Conservation (phyloP, 345 rosid species). For the Clausena lansium region DNA sequence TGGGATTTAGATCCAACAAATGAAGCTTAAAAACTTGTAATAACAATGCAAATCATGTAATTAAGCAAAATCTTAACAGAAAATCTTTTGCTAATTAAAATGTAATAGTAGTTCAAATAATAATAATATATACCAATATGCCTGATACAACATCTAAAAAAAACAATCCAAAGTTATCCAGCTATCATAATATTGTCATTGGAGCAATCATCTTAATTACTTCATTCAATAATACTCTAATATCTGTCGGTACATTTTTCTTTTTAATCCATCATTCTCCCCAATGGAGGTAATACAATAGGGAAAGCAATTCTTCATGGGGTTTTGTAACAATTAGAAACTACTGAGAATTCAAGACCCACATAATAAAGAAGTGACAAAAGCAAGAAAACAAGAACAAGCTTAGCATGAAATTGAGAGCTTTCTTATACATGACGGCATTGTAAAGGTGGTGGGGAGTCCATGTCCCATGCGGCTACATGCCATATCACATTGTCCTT, state of each 20-base stretch:
- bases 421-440: not conserved
- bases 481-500: not conserved
- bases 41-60: too few species aligned
- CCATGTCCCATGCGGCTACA: not conserved
- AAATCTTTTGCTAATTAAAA: not conserved
- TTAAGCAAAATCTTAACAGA: not conserved
- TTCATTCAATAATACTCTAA: too few species aligned
- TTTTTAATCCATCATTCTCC: too few species aligned
- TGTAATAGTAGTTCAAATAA: not conserved
- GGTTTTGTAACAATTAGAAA: not conserved
- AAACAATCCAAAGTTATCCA: too few species aligned
- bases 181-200: too few species aligned
- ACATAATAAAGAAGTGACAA: not conserved
- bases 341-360: not conserved
- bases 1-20: too few species aligned
- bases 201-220: too few species aligned
- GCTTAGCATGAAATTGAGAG: constrained; percentile 9
- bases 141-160: too few species aligned
- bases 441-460: constrained; percentile 8
- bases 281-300: not conserved
- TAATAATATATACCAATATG: too few species aligned
- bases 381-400: not conserved
- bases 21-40: too few species aligned
- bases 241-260: too few species aligned
- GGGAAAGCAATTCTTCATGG: not conserved